Evolutionary conservation across 2,329 filamentous ascomycete genomes (phyloP), one percentile per base, ranked within the genome.

Genomic region (Huntiella omanensis): DNA sequence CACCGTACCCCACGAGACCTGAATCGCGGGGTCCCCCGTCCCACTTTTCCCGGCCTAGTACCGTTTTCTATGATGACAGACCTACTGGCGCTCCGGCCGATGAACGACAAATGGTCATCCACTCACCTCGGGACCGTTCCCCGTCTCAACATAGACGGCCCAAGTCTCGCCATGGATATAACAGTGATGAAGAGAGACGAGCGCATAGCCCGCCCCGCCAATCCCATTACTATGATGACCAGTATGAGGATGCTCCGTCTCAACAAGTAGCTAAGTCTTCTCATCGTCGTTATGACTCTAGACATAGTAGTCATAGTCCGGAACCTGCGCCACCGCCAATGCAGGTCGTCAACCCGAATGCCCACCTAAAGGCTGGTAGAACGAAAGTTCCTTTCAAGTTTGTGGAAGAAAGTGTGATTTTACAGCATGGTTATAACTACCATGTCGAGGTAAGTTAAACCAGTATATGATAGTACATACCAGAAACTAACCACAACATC

Each of bases 401-500:
- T 50, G 83, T 92, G 11, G 82, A 83, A 52, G 80, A 82, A 58
- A 71, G 79, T 51, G 87, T 84, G 1, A 72, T 95, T 33, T 78
- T 83, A 51, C 83, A 94, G 52, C 68, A 93, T 11, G 80, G 83
- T 10, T 94, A 94, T 60, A 83, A 84, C 0, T 95, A 78, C 55
- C 72, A 83, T 47, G 83, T 92, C 64, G 85, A 94, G 69, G 84
- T 87, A 61, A 54, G 73, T 58, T 4, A 15, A 4, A 40, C 7
- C 11, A 15, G 3, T 15, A 8, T 46, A 19, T 15, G 17, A 19
- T 15, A 5, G 5, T n/a, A 17, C 3, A 11, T 5, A 49, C 11
- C 22, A 4, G n/a, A 42, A 37, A 5, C 42, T n/a, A 13, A 45
- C 44, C 53, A 45, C 51, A 35, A 43, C 32, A 45, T 47, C 33